Base-by-base conservation (phyloP, 1,284 basidiomycete species). In the Stygiomarasmius scandens region DNA sequence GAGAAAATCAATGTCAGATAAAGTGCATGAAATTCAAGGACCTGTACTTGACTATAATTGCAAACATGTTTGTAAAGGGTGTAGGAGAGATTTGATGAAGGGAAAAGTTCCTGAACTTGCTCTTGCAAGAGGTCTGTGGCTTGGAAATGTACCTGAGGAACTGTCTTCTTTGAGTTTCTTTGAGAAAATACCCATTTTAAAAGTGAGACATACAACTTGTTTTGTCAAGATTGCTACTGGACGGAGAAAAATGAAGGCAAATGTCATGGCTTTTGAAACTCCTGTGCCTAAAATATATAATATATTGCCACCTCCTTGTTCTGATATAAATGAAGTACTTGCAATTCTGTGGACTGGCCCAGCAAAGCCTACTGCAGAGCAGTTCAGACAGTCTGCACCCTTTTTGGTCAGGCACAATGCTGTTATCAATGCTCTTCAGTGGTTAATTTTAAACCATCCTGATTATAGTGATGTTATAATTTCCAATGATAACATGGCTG, bases 41-140 rank as follows among this genome's bases (percentile, higher is more conserved):
- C 38, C 38, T 41, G 38, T 19, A 41, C 10, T 68, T 20, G 67
- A 63, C 23, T 25, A 12, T 5, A 27, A 19, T 14, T 68, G 66
- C n/a, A 19, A 8, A 23, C 20, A 36, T 16, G 14, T 68, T 14
- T 69, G 68, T 50, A 4, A 14, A 10, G 14, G 27, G 10, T 68
- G 67, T 54, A 12, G 53, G 2, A 11, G 4, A 20, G 5, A 14
- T 34, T 4, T 74, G 0, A 20, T 52, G 3, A 61, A 65, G 19
- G 59, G 61, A 1, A 62, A 57, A 32, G 53, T 71, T 16, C 74
- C 74, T 10, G 45, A 44, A 14, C 20, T 55, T 46, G 63, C 74
- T 19, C 52, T 78, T 5, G 70, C 70, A 0, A 74, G 73, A 58
- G 71, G 73, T 2, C 51, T 76, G 2, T 79, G 76, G 76, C 23